Evolutionary conservation across 192 early-diverging fungal species (phyloP), one percentile per base, ranked within the genome.

Genomic region (Gamsiella multidivaricata): DNA sequence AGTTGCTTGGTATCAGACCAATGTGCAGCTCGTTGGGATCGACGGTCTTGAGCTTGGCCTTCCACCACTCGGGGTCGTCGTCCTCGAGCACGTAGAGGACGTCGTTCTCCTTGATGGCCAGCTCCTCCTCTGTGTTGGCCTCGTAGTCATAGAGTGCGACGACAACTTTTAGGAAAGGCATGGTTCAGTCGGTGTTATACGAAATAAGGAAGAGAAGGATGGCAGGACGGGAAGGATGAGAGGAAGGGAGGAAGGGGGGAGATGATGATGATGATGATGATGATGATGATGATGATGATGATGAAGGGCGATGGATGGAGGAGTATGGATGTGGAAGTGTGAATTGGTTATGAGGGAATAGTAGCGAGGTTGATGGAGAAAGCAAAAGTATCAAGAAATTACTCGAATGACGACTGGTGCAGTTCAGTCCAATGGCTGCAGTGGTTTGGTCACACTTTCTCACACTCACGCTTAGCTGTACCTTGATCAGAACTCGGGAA

Each of bases 21-120:
- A 93, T 83, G 22, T 62, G 80, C 39, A 80, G 82, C 43, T 87
- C 70, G 56, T 83, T 80, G 28, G 74, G 60, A 52, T 79, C 80
- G 42, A 75, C 58, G 22, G 80, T 85, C 69, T 96, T 93, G 54
- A 90, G 79, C 55, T 94, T 88, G 9, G 95, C 95, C 54, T 86
- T 86, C 85, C 91, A 93, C 97, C 97, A 99, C 69, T 97, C 95
- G 15, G 90, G 86, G 88, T 97, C 97, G 50, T 90, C 88, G 70
- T 89, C 89, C 65, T 96, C 94, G 29, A 97, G 59, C 56, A 97
- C 86, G 80, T 96, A 90, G 34, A 99, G 69, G 46, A 94, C 84
- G 71, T 96, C 94, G 81, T 94, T 91, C 76, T 99, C 96, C 28
- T 86, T 81, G 59, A 99, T 89, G 31, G 85, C 73, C 33, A 99